A percentile compares a stretch with the other conserved stretches of the same genome.
These are phyloP conservation scores for Haplosporangium gracile DNA, from an alignment of 192 early-diverging fungal species.

Conservation along the genomic window DNA sequence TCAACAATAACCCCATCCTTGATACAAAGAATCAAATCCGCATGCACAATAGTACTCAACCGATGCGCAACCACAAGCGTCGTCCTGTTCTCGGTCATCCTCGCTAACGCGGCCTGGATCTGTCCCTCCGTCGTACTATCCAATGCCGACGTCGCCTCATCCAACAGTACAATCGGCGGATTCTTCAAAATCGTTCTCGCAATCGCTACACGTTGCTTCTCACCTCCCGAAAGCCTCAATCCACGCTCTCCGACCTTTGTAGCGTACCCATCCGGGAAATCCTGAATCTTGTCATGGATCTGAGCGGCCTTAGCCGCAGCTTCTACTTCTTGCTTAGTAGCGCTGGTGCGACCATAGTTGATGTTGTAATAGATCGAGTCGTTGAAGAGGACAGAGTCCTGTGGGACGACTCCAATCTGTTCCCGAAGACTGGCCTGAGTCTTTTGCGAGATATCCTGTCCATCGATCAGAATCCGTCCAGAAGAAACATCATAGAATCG, in stretches of 20 bases:
- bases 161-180: conserved; percentile 77
- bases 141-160: conserved; percentile 89
- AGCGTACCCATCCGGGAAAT: conserved; percentile 78
- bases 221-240: conserved; percentile 88
- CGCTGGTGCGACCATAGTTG: conserved; percentile 81
- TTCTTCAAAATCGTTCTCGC: conserved; percentile 84
- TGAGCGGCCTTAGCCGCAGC: conserved; percentile 81
- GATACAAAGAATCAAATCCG: conserved; percentile 88
- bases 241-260: conserved; percentile 76
- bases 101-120: conserved; percentile 85
- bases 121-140: conserved; percentile 76
- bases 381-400: conserved; percentile 98
- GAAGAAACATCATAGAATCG: conserved; percentile 89
- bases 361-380: conserved; percentile 97
- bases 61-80: conserved; percentile 92
- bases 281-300: conserved; percentile 83
- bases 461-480: conserved; percentile 91
- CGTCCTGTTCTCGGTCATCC: conserved; percentile 85
- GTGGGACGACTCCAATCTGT: conserved; percentile 93
- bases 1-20: conserved; percentile 87
- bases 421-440: conserved; percentile 81
- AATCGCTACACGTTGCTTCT: conserved; percentile 93
- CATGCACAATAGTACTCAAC: conserved; percentile 85
- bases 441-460: conserved; percentile 79
- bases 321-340: conserved; percentile 76